Percentiles rank a stretch among this genome's conserved stretches.
Conservation (phyloP, 257 asterid species). For the Lantana camara region DNA sequence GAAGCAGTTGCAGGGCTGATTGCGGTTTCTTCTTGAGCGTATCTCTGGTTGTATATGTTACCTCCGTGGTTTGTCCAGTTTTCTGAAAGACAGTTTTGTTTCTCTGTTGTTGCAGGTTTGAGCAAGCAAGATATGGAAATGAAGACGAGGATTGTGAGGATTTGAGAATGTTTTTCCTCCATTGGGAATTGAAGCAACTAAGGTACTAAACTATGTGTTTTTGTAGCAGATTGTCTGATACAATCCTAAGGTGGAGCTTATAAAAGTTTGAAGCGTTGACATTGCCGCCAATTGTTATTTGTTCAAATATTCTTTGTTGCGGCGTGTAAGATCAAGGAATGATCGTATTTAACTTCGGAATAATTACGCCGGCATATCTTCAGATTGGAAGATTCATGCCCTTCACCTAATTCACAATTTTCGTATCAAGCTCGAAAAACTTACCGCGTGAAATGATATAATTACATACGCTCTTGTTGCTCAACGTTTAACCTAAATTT, state of each 20-base stretch:
- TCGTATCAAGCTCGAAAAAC: no score
- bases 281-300: neutral
- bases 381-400: no score
- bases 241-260: neutral
- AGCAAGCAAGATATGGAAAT: constrained; percentile 11
- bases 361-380: no score
- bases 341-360: no score
- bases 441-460: no score
- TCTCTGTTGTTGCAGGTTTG: constrained; percentile 9
- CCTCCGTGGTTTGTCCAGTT: constrained; percentile 63
- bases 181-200: neutral
- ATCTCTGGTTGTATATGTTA: constrained; percentile 47
- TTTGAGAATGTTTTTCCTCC: constrained; percentile 12
- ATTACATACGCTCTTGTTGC: no score
- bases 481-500: no score
- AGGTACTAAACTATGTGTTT: neutral
- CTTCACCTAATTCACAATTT: no score
- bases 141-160: neutral
- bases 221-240: neutral
- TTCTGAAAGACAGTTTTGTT: neutral
- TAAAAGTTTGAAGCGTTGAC: neutral
- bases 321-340: no score
- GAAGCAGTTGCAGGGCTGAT: constrained; percentile 45
- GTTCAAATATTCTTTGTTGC: no score
- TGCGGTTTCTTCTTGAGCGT: constrained; percentile 35